These are phyloP conservation scores for Chlamydomonas applanata DNA, from an alignment of 139 green algal species.

Conservation along the genomic window DNA sequence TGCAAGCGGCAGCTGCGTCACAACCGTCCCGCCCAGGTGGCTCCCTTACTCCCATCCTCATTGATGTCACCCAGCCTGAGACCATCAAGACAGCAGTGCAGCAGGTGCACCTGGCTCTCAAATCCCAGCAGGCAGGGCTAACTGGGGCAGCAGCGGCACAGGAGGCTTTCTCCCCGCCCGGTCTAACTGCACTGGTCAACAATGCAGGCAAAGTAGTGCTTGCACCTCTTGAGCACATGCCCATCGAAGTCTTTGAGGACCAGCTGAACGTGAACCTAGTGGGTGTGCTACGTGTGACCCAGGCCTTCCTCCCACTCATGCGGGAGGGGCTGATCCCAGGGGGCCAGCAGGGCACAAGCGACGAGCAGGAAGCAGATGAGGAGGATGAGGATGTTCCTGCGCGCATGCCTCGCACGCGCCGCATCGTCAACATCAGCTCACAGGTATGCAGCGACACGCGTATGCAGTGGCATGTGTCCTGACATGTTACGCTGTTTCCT, in stretches of 20 bases:
- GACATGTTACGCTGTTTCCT: no score
- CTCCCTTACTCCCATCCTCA: slow-evolving; percentile 7
- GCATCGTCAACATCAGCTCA: slow-evolving; percentile 39
- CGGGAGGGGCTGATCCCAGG: not conserved
- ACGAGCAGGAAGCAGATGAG: no score
- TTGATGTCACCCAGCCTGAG: slow-evolving; percentile 21
- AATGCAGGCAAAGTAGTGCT: slow-evolving; percentile 24
- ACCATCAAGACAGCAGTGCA: not conserved
- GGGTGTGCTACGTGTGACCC: slow-evolving; percentile 27
- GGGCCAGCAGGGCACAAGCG: not conserved
- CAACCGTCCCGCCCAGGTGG: not conserved
- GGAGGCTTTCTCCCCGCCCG: not conserved
- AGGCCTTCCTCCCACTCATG: slow-evolving; percentile 39
- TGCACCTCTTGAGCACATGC: slow-evolving; percentile 16
- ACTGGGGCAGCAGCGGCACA: not conserved
- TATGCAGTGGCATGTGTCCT: no score
- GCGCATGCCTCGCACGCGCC: not conserved
- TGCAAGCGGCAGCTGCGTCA: not conserved
- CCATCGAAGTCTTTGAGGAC: slow-evolving; percentile 9
- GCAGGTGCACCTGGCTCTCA: not conserved
- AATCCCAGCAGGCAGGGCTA: not conserved
- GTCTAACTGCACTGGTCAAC: slow-evolving; percentile 20
- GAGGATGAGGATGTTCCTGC: not conserved
- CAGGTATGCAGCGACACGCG: slow-evolving; percentile 7
- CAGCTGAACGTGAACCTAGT: slow-evolving; percentile 23